Base-by-base conservation (phyloP, 257 asterid species). In the Pogostemon cablin region DNA sequence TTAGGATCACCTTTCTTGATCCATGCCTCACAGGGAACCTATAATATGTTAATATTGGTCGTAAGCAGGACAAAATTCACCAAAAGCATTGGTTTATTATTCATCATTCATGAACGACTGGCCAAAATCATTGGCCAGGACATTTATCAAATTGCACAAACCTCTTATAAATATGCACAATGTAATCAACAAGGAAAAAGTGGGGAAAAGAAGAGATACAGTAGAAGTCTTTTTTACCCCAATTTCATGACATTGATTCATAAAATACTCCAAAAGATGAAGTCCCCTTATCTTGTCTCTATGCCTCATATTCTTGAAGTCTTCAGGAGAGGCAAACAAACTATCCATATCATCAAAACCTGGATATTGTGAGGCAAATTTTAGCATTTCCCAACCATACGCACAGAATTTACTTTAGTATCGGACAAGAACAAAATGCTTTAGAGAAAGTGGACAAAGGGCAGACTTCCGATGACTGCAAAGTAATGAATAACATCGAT, bases 1-100 rank as follows among this genome's bases (percentile, higher is more conserved):
- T 85, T 87, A 9, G 98, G 82, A 74, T 89, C 93, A 58, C 98
- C 98, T 77, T 32, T 80, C 86, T 79, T 89, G 67, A 85, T 64
- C 98, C 98, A 85, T 70, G 98, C 87, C 82, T 91, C 95, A 81
- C 98, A 91, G 56, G 89, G 84, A 77, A 91, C 80, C 98, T 91
- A 78, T 56, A 75, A 74, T 59, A 77, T 9, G 41, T 46, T 7
- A 9, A 4, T 2, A 58, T 9, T 47, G 38, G 39, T 48, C 11
- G 37, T 47, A 48, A 44, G 15, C 37, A 8, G 37, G 11, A 64
- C 25, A 52, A 41, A 54, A 67, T 44, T 35, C 8, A 42, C 0
- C 1, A 15, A 34, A 41, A 60, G 4, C 15, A 43, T 3, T 17
- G 2, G 7, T 15, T 25, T 38, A 55, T 10, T 43, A 42, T 43